Percentiles rank a stretch among this genome's conserved stretches.
phyloP scores from a whole-genome alignment of 1,139 yeast species.

The Candida gigantensis region DNA sequence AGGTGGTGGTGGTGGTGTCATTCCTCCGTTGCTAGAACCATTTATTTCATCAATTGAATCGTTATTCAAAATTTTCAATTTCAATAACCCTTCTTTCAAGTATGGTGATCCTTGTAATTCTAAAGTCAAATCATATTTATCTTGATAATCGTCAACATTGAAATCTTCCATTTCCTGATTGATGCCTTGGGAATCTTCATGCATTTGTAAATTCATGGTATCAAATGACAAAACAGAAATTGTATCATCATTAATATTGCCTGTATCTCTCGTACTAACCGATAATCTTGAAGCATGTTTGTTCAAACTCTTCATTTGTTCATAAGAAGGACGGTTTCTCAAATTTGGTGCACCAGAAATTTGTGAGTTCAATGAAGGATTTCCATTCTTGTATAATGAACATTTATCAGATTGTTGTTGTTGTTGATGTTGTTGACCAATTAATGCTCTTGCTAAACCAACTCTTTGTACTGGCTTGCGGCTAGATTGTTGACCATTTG shows the following conservation, averaged over 20 bases:
- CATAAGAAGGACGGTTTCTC: slow-evolving; percentile 33
- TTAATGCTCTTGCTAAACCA: slow-evolving; percentile 47
- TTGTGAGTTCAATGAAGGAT: slow-evolving; percentile 24
- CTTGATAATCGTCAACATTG: slow-evolving; percentile 46
- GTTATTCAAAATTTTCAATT: slow-evolving; percentile 47
- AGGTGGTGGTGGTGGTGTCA: slow-evolving; percentile 25
- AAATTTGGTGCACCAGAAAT: slow-evolving; percentile 16
- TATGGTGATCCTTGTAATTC: slow-evolving; percentile 76
- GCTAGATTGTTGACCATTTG: slow-evolving; percentile 18
- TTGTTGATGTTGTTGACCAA: slow-evolving; percentile 14
- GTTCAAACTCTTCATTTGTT: slow-evolving; percentile 24
- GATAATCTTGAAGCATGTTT: slow-evolving; percentile 40
- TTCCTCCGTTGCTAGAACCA: too few relatives aligned
- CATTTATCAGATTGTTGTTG: slow-evolving; percentile 7
- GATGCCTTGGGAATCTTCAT: slow-evolving; percentile 12
- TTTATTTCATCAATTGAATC: slow-evolving; percentile 35
- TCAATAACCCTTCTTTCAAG: slow-evolving; percentile 73
- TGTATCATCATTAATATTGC: slow-evolving; percentile 28
- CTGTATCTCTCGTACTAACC: slow-evolving; percentile 33
- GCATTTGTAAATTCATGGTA: slow-evolving; percentile 26
- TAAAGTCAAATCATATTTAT: slow-evolving; percentile 57
- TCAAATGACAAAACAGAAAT: slow-evolving; percentile 42
- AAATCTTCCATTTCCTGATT: slow-evolving; percentile 32
- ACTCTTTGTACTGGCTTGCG: slow-evolving; percentile 22
- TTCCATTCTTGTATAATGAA: slow-evolving; percentile 22